Evolutionary conservation across 2,329 filamentous ascomycete genomes (phyloP), one percentile per base, ranked within the genome.

Genomic region (Claviceps sp.): DNA sequence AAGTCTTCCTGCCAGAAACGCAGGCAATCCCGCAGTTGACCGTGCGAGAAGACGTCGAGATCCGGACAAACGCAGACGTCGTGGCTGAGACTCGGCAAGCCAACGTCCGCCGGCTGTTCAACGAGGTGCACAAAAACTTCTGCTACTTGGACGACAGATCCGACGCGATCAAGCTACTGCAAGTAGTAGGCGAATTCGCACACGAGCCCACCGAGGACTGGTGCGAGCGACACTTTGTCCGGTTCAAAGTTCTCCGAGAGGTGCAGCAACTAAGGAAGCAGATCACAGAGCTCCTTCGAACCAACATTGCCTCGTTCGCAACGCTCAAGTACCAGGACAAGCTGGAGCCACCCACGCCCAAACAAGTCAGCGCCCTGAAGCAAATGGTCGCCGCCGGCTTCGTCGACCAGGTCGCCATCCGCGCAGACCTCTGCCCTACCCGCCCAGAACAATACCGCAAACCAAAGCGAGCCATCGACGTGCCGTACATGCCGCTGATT

Each of bases 371-470:
- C 47, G 82, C 88, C 1, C 73, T 98, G 30, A 95, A 94, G 66
- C 88, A 96, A 64, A 94, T 97, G 70, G 82, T 88, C 22, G 88
- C 91, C 0, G 85, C 89, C 0, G 93, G 91, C 1, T 97, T 96
- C 70, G 82, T 97, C 61, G 93, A 98, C 67, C 87, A 96, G 59
- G 79, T 98, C 42, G 93, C 93, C 46, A 89, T 97, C 59, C 87
- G 93, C 55, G 88, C 87, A 4, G 91, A 98, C 66, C 73, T 89
- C n/a, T 77, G 88, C 0, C 87, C 89, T 0, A 77, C 76, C 13
- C 86, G 87, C 0, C 82, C 84, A 1, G 81, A 84, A 55, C 69
- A 77, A 50, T 69, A 74, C 46, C 76, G 84, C 17, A 88, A 86
- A 56, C 87, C 90, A 0, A 82, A 81, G 49, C 81, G 89, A n/a